Conservation (phyloP, 1,284 basidiomycete species). For the Meripilus lineatus region DNA sequence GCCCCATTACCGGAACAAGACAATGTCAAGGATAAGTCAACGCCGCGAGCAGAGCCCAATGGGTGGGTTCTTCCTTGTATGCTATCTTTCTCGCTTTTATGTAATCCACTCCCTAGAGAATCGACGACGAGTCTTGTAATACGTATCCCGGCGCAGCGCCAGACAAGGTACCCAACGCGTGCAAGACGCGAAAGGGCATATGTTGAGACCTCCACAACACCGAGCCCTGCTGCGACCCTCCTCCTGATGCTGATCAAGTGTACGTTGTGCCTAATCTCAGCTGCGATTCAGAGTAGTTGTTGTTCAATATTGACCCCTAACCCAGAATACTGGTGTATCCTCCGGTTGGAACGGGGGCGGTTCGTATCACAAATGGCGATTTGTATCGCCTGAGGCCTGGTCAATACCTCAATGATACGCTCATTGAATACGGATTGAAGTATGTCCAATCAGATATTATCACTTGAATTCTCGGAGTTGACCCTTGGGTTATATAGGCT, state of each 20-base stretch:
- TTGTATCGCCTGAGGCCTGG: constrained; percentile 64
- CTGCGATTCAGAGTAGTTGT: constrained; percentile 7
- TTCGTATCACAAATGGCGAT: constrained; percentile 80
- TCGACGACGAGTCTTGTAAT: no score
- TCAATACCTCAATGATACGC: constrained; percentile 92
- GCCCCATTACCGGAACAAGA: no score
- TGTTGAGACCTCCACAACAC: no score
- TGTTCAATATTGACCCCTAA: background rate
- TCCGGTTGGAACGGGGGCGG: constrained; percentile 58
- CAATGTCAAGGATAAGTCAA: no score
- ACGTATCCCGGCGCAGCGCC: no score
- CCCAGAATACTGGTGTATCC: constrained; percentile 75
- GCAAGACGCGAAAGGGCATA: no score
- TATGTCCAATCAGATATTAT: constrained; percentile 32
- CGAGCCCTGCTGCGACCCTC: no score
- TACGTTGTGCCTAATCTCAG: constrained; percentile 31
- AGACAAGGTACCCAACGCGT: no score
- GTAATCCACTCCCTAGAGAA: no score
- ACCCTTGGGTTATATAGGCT: constrained; percentile 40
- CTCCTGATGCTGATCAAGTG: constrained; percentile 59
- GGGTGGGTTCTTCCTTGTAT: no score
- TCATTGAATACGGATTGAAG: constrained; percentile 96
- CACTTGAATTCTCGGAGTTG: background rate
- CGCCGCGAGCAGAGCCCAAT: no score
- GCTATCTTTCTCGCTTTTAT: no score